Conservation (phyloP, 257 asterid genomes). For the Lithospermum erythrorhizon region DNA sequence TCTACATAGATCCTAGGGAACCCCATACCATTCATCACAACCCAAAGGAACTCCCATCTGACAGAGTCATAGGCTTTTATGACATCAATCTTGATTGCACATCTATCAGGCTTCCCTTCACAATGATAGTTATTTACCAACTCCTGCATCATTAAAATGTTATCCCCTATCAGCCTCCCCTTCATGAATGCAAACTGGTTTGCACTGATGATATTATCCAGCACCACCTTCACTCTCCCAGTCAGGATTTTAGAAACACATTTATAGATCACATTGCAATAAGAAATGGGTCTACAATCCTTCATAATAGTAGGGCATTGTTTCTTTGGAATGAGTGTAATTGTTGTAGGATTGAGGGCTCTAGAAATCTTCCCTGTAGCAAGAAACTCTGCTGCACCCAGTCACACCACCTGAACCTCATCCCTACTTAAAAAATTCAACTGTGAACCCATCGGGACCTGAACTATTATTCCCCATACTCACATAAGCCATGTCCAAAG, state of each 20-base stretch:
- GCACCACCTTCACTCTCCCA: background rate
- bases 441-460: no score
- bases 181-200: background rate
- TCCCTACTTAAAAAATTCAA: no score
- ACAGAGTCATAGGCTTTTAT: no score
- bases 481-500: no score
- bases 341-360: background rate
- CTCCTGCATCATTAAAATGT: background rate
- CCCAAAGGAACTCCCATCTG: no score
- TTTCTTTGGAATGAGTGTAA: background rate
- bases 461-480: no score
- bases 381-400: background rate
- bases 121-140: background rate
- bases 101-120: no score
- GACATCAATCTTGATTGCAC: no score
- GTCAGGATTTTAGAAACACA: background rate
- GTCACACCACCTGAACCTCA: background rate
- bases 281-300: background rate
- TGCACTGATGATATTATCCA: background rate
- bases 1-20: no score
- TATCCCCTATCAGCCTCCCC: background rate
- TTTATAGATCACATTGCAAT: background rate
- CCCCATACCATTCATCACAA: no score
- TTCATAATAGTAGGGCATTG: background rate
- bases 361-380: background rate